Conservation (phyloP, 306 rosid species). For the Prunus davidiana region DNA sequence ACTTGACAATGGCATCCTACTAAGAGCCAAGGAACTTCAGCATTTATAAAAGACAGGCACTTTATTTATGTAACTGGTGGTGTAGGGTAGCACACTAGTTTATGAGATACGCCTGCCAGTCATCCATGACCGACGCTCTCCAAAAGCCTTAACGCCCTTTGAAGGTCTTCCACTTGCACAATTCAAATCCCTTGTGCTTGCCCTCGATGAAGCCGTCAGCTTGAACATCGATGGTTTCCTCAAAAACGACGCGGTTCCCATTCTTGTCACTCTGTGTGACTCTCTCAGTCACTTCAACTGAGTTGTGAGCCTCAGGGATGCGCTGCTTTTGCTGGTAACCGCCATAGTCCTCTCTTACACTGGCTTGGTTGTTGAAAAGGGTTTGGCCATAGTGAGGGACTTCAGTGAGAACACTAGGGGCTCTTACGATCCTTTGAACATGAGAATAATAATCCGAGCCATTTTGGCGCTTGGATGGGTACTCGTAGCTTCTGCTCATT, state of each 20-base stretch:
- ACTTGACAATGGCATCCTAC: background rate
- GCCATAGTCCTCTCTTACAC: background rate
- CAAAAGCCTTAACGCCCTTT: background rate
- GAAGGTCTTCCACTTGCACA: conserved; percentile 35
- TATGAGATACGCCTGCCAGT: conserved; percentile 10
- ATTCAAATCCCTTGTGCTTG: conserved; percentile 30
- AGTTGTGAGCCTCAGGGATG: conserved; percentile 25
- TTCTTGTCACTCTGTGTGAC: conserved; percentile 6
- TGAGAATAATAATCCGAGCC: conserved; percentile 30
- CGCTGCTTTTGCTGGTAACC: background rate
- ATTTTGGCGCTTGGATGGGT: conserved; percentile 6
- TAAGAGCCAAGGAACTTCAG: background rate
- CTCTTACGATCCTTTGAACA: conserved; percentile 22
- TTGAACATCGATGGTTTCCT: conserved; percentile 30
- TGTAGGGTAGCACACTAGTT: background rate
- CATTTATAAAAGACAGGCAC: background rate
- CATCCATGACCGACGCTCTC: background rate
- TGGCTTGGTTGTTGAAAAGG: conserved; percentile 20
- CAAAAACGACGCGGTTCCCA: conserved; percentile 17
- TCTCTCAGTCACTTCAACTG: conserved; percentile 38
- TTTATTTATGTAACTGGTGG: background rate
- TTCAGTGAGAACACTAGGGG: conserved; percentile 30
- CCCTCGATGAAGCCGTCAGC: conserved; percentile 8
- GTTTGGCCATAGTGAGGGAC: conserved; percentile 30
- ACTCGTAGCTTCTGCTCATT: conserved; percentile 15